A percentile compares a stretch with the other conserved stretches of the same genome.
These are phyloP conservation scores for Metschnikowia borealis DNA, from an alignment of 805 yeast genomes.

Conservation along the genomic window DNA sequence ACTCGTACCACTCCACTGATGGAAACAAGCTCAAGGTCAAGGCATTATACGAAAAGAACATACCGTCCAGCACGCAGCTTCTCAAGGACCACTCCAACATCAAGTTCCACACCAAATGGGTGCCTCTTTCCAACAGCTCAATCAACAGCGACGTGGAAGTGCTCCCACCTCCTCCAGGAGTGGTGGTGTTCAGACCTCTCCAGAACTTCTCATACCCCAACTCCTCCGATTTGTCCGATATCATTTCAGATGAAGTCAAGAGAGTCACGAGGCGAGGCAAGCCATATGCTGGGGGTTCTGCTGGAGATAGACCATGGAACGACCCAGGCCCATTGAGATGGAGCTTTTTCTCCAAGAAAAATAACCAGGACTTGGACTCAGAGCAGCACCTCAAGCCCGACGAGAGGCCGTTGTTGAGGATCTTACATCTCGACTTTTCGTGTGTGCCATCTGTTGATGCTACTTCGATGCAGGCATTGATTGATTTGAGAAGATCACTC, in stretches of 20 bases:
- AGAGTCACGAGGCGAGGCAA: conserved; percentile 58
- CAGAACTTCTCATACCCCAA: conserved; percentile 84
- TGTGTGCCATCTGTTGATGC: conserved; percentile 73
- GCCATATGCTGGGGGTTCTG: conserved; percentile 27
- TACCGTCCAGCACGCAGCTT: conserved; percentile 23
- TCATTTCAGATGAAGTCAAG: conserved; percentile 63
- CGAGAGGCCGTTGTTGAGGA: conserved; percentile 60
- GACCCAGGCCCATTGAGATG: conserved; percentile 67
- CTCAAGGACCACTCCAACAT: conserved; percentile 30
- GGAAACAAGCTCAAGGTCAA: conserved; percentile 21
- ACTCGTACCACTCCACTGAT: conserved; percentile 23
- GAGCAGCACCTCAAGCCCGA: conserved; percentile 28
- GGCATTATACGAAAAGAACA: conserved; percentile 12
- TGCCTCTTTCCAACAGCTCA: conserved; percentile 50
- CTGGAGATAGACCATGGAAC: conserved; percentile 85
- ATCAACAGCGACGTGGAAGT: conserved; percentile 57
- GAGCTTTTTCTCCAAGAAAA: conserved; percentile 21
- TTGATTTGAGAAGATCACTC: conserved; percentile 70
- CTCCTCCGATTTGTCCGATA: conserved; percentile 67
- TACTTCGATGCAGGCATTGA: conserved; percentile 73
- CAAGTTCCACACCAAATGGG: conserved; percentile 61
- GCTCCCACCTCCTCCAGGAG: conserved; percentile 85
- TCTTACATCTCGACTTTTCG: conserved; percentile 78
- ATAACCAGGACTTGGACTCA: conserved; percentile 4
- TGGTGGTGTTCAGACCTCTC: conserved; percentile 75